Conservation (phyloP, 495 filamentous ascomycete species). For the Trichoderma parareesei region DNA sequence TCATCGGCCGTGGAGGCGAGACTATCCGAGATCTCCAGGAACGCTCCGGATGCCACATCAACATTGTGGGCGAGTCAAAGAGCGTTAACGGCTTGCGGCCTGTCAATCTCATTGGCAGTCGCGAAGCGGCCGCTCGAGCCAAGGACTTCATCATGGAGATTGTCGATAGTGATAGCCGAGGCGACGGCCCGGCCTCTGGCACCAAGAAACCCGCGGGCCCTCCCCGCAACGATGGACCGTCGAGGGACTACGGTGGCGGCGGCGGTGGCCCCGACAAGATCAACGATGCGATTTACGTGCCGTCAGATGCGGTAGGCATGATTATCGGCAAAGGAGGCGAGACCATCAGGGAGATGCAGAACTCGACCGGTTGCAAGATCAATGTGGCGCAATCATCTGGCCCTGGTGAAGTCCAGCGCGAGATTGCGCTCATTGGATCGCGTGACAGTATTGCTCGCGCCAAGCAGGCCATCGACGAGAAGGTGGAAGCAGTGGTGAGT, state of each 20-base stretch:
- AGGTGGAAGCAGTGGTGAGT: constrained; percentile 75
- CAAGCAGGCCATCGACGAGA: constrained; percentile 72
- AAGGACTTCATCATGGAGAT: constrained; percentile 80
- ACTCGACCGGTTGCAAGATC: constrained; percentile 76
- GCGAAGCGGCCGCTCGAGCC: constrained; percentile 55
- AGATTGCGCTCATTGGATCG: constrained; percentile 70
- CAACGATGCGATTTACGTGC: constrained; percentile 71
- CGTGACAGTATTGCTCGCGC: constrained; percentile 63
- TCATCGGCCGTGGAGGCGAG: constrained; percentile 77
- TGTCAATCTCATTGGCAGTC: constrained; percentile 72
- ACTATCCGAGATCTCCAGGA: constrained; percentile 87
- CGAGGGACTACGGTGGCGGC: constrained; percentile 24
- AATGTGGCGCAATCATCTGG: constrained; percentile 70
- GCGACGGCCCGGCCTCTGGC: constrained; percentile 23
- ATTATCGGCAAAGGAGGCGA: constrained; percentile 87
- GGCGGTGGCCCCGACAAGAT: constrained; percentile 53
- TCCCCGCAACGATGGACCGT: constrained; percentile 18
- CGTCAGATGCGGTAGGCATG: constrained; percentile 82
- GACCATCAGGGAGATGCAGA: constrained; percentile 83
- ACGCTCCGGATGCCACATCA: constrained; percentile 76
- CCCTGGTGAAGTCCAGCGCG: constrained; percentile 61
- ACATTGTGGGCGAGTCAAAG: constrained; percentile 80
- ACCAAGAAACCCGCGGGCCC: constrained; percentile 17
- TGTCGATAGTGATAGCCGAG: constrained; percentile 74
- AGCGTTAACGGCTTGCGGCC: constrained; percentile 75